Conservation (phyloP, 2,329 filamentous ascomycete genomes). For the Akanthomyces dipterigenus region DNA sequence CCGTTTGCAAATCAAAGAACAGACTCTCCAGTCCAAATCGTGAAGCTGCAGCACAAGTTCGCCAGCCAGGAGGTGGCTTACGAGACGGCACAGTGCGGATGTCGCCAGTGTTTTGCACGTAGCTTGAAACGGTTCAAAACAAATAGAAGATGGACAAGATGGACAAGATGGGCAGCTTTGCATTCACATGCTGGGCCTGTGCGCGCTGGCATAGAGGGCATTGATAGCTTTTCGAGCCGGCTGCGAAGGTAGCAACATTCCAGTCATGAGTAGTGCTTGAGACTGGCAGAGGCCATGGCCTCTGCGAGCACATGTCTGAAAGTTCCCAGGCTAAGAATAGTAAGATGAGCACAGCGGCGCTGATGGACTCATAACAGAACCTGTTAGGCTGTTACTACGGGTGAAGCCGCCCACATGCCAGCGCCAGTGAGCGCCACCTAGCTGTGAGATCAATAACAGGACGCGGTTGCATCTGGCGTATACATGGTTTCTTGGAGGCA, state of each 20-base stretch:
- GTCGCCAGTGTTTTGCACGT: not conserved
- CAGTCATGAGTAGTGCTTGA: not conserved
- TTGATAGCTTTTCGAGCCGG: not conserved
- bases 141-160: not conserved
- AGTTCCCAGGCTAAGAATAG: not conserved
- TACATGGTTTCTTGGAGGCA: not conserved
- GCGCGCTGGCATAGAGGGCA: not conserved
- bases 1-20: not conserved
- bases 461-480: not conserved
- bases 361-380: not conserved
- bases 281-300: not conserved
- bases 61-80: not conserved
- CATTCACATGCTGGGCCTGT: not conserved
- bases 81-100: conserved; percentile 1
- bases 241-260: not conserved
- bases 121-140: not conserved
- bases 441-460: not conserved
- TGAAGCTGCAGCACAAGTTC: not conserved
- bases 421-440: not conserved
- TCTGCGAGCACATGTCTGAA: not conserved
- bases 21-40: not conserved
- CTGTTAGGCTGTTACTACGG: not conserved
- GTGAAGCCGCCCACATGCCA: conserved; percentile 7
- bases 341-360: not conserved
- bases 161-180: not conserved